A percentile compares a stretch with the other conserved stretches of the same genome.
These are phyloP conservation scores for Diutina neorugosa DNA, from an alignment of 1,139 yeast species.

Conservation along the genomic window DNA sequence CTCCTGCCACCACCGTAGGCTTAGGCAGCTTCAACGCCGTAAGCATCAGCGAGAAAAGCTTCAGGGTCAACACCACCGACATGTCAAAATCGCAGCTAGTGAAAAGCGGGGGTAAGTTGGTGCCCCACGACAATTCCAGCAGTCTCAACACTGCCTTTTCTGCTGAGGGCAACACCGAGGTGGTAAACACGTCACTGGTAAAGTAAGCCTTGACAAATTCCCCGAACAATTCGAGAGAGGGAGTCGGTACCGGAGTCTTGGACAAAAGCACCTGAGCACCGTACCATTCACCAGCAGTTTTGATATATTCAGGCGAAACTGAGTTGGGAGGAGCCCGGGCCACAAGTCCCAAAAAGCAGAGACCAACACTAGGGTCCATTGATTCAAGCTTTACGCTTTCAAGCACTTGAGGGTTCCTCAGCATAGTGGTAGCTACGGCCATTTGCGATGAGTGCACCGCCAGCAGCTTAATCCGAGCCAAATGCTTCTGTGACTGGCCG, in stretches of 20 bases:
- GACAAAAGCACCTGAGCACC: conserved; percentile 23
- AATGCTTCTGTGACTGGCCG: not conserved
- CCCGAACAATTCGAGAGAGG: conserved; percentile 18
- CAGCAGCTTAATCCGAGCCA: not conserved
- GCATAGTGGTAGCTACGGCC: not conserved
- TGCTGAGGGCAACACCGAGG: conserved; percentile 42
- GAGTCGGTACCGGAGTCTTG: conserved; percentile 23
- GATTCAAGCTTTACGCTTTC: not conserved
- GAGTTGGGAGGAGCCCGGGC: not conserved
- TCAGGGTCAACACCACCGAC: conserved; percentile 24
- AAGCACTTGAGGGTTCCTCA: not conserved
- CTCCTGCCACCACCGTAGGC: conserved; percentile 43
- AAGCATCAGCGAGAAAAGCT: conserved; percentile 47
- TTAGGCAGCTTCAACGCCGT: conserved; percentile 65
- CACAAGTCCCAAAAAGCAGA: not conserved
- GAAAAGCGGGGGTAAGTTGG: conserved; percentile 18
- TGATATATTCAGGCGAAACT: not conserved
- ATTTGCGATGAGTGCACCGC: not conserved
- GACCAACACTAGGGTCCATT: not conserved
- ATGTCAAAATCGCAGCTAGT: not conserved
- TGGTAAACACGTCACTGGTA: conserved; percentile 27
- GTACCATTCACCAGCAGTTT: not conserved
- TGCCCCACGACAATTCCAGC: conserved; percentile 57
- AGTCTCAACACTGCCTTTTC: conserved; percentile 75
- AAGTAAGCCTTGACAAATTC: conserved; percentile 32